Base-by-base conservation (phyloP, 2,329 filamentous ascomycete genomes). In the Xylaria sp. region DNA sequence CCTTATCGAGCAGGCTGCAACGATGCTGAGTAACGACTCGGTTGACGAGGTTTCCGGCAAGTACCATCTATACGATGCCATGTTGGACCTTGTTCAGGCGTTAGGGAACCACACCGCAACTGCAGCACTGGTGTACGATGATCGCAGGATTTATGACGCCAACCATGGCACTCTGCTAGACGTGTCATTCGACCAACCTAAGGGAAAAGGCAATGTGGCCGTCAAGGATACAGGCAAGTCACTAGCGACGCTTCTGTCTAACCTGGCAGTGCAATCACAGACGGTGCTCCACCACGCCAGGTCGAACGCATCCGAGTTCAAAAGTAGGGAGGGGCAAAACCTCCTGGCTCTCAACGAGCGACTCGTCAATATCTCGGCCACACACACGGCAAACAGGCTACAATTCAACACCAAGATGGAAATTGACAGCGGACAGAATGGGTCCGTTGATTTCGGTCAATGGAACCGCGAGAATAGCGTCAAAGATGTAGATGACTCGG, bases 1-100 rank as follows among this genome's bases (percentile, higher is more conserved):
- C 7, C 19, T 66, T 6, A 22, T 65, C n/a, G 48, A 56, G 16
- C 42, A 47, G 5, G 56, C 54, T 8, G 59, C 62, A 6, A 39
- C 11, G 2, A 44, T 66, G 42, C 48, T 66, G 6, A 48, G 48
- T 6, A 61, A 52, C 26, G 53, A 60, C 38, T 61, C 59, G 2
- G 53, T 65, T 2, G 67, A 69, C 2, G 70, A 72, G 11, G 66
- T 71, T 3, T 48, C 59, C 13, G 37, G 40, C 1, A 60, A 60
- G 1, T 39, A 44, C 7, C 22, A 54, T 0, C 56, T 79, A 0
- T 78, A 80, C 55, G 59, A 64, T 6, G 66, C 64, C 2, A 58
- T 78, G 2, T 56, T 80, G 7, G 62, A 66, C 19, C 75, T 82
- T 51, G 48, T 81, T 2, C 51, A 65, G 2, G 57, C 63, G 0